Base-by-base conservation (phyloP, 495 filamentous ascomycete species). In the Rusavskia elegans region DNA sequence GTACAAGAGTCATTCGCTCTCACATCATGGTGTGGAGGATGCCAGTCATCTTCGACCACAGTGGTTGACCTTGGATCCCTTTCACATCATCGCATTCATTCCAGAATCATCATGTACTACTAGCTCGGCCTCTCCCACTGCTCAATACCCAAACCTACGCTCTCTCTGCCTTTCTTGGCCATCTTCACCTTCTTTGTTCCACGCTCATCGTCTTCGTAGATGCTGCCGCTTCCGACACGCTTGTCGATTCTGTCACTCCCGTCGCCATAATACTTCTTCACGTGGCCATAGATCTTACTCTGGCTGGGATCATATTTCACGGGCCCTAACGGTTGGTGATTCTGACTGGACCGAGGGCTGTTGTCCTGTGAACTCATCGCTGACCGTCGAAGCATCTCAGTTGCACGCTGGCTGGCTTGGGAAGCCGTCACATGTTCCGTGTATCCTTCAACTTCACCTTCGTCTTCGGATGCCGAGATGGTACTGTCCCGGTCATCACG, bases 401-500 rank as follows among this genome's bases (percentile, higher is more conserved):
- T 67, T 5, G 75, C 76, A 48, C 69, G 55, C 48, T 71, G 69
- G 49, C 66, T 72, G 17, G 75, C 74, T 40, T 74, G 71, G 42
- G 71, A 71, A 30, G 74, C 75, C 6, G 70, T 67, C 5, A 80
- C 64, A 54, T 80, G 74, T 36, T 79, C 67, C 8, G 32, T 14
- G 32, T 7, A 11, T 35, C 71, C 75, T 32, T 75, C 69, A 13
- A 70, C 72, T 45, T 79, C 76, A 17, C 78, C 76, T 42, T 84
- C 83, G 21, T 77, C 76, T 51, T 90, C 86, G 5, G 84, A 82
- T 17, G 80, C 87, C 0, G 89, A 94, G 48, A 95, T 89, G 6
- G 89, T 95, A 68, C 85, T 92, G 58, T 95, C 87, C 45, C 85
- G 75, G 60, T 86, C 85, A 59, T 82, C 77, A 48, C 74, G 75